Conservation (phyloP, 1,284 basidiomycete genomes). For the Mycena sp. region DNA sequence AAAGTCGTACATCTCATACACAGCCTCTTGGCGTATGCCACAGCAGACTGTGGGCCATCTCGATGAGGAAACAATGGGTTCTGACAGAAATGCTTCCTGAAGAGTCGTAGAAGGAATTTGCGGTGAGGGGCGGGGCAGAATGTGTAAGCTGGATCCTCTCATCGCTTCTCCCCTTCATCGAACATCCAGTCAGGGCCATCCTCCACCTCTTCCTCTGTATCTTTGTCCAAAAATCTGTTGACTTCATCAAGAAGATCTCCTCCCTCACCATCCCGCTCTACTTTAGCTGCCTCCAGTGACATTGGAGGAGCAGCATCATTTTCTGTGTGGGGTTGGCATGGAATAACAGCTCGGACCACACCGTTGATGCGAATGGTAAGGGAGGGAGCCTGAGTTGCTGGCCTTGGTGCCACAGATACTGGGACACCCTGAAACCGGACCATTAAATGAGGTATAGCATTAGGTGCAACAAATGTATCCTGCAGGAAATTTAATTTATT, state of each 20-base stretch:
- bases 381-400: not conserved
- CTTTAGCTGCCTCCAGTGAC: not conserved
- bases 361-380: slow-evolving; percentile 2
- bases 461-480: not conserved
- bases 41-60: slow-evolving; percentile 15
- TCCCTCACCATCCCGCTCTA: not conserved
- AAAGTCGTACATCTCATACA: slow-evolving; percentile 45
- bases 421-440: slow-evolving; percentile 8
- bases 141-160: slow-evolving; percentile 36
- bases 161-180: slow-evolving; percentile 38
- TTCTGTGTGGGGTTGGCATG: not conserved
- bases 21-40: slow-evolving; percentile 29
- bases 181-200: slow-evolving; percentile 46
- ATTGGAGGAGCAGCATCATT: not conserved
- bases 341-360: not conserved
- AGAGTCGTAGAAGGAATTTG: slow-evolving; percentile 37
- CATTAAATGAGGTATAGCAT: not conserved
- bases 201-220: slow-evolving; percentile 30
- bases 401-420: not conserved
- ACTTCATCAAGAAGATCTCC: slow-evolving; percentile 25
- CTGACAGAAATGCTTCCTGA: slow-evolving; percentile 44
- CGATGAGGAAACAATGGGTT: slow-evolving; percentile 39
- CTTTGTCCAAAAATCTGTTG: slow-evolving; percentile 10
- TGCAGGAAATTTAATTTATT: not conserved
- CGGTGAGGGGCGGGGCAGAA: slow-evolving; percentile 46